A percentile compares a stretch with the other conserved stretches of the same genome.
Conservation (phyloP, 306 rosid genomes). For the Trichosanthes truncata region DNA sequence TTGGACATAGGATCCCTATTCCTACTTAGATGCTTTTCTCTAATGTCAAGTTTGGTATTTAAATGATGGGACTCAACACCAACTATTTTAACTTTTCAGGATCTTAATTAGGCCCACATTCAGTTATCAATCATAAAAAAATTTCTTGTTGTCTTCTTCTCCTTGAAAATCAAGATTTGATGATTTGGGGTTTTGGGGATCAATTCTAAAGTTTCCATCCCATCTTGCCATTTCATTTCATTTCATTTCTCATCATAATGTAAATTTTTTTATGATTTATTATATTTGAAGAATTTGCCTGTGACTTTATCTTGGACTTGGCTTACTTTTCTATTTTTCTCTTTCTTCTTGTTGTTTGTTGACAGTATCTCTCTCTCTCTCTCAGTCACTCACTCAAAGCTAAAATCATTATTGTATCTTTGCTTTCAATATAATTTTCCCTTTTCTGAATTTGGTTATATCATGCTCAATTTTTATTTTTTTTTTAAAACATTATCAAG, state of each 20-base stretch:
- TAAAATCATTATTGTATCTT: not conserved
- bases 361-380: not conserved
- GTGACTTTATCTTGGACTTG: not conserved
- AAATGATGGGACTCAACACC: not conserved
- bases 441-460: constrained; percentile 1
- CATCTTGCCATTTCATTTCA: not conserved
- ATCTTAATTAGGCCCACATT: not conserved
- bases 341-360: not conserved
- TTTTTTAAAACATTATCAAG: not conserved
- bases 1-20: not conserved
- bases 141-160: not conserved
- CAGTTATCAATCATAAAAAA: not conserved
- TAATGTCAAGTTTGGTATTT: not conserved
- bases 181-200: not conserved
- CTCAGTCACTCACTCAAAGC: not conserved
- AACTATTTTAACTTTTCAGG: not conserved
- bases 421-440: not conserved
- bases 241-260: not conserved
- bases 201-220: not conserved
- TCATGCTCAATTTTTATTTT: not conserved
- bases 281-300: not conserved
- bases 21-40: not conserved
- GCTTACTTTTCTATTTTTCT: not conserved
- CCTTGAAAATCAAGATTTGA: not conserved
- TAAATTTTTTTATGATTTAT: not conserved